Percentiles rank a stretch among this genome's conserved stretches.
Evolutionary conservation across 2,329 filamentous ascomycete genomes (phyloP).

Genomic region (Tolypocladium capitatum): DNA sequence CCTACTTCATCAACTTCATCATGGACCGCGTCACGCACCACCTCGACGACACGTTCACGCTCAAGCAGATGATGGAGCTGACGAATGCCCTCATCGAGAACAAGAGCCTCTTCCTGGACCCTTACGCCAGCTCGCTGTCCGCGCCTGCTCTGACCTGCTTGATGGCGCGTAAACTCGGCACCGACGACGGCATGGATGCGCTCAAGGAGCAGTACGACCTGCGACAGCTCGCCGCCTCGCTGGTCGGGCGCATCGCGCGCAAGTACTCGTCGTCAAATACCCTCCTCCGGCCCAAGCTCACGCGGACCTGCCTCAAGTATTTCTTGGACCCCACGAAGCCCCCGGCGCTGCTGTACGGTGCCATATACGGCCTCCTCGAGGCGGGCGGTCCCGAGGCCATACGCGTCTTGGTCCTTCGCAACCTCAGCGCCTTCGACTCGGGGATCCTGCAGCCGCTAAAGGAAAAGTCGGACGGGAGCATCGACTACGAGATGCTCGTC

Average conservation of each 20-base stretch:
- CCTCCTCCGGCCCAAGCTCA: constrained; percentile 74
- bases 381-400: constrained; percentile 56
- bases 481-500: constrained; percentile 43
- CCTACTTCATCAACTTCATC: constrained; percentile 94
- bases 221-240: constrained; percentile 69
- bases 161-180: constrained; percentile 62
- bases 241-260: constrained; percentile 65
- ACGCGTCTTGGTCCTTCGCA: constrained; percentile 41
- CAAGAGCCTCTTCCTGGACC: constrained; percentile 57
- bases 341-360: constrained; percentile 76
- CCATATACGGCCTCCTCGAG: constrained; percentile 64
- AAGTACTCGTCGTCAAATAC: constrained; percentile 74
- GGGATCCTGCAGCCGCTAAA: constrained; percentile 39
- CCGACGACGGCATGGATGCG: constrained; percentile 36
- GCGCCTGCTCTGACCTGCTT: constrained; percentile 87
- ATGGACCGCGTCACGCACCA: constrained; percentile 92
- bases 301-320: constrained; percentile 82
- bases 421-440: constrained; percentile 40
- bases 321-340: constrained; percentile 80
- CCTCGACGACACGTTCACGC: constrained; percentile 76
- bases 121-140: constrained; percentile 53
- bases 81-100: constrained; percentile 76
- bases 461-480: constrained; percentile 33
- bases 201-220: constrained; percentile 60
- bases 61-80: constrained; percentile 87